A percentile compares a stretch with the other conserved stretches of the same genome.
These are phyloP conservation scores for Phytopythium litorale DNA, from an alignment of 352 stramenopile species.

Conservation along the genomic window DNA sequence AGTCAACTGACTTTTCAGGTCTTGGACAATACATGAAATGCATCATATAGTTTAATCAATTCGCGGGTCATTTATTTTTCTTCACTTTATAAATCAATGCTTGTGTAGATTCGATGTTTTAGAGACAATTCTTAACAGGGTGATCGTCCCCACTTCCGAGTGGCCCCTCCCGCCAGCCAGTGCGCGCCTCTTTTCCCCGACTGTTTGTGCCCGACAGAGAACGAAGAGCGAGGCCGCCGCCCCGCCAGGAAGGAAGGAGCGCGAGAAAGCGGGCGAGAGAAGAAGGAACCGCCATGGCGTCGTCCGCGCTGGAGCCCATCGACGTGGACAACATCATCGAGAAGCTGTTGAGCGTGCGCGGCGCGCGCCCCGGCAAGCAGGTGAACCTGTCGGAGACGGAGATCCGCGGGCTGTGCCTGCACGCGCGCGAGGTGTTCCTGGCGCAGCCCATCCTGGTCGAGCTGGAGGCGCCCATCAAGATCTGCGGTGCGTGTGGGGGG, in stretches of 20 bases:
- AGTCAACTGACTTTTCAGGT: too few species aligned
- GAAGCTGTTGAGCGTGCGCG: conserved; percentile 89
- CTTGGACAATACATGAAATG: too few species aligned
- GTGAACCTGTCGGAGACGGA: conserved; percentile 95
- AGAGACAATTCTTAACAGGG: too few species aligned
- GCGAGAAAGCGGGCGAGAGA: too few species aligned
- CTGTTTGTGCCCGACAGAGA: neutral
- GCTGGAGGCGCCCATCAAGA: conserved; percentile 98
- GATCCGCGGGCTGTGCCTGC: conserved; percentile 97
- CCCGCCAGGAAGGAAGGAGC: neutral
- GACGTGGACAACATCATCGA: conserved; percentile 88
- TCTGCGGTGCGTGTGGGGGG: conserved; percentile 84
- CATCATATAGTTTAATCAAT: too few species aligned
- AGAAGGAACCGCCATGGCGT: conserved; percentile 22
- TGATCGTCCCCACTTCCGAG: too few species aligned
- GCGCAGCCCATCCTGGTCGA: conserved; percentile 98
- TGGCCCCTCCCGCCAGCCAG: too few species aligned
- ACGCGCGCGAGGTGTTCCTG: conserved; percentile 97
- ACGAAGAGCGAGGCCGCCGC: neutral
- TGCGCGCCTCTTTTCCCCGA: too few species aligned
- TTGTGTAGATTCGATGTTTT: too few species aligned
- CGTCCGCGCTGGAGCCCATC: conserved; percentile 67
- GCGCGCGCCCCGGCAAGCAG: conserved; percentile 82
- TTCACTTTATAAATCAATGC: too few species aligned
- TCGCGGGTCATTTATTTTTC: too few species aligned